Evolutionary conservation across 306 rosid genomes (phyloP), one percentile per base, ranked within the genome.

Genomic region (Lathyrus aphaca): DNA sequence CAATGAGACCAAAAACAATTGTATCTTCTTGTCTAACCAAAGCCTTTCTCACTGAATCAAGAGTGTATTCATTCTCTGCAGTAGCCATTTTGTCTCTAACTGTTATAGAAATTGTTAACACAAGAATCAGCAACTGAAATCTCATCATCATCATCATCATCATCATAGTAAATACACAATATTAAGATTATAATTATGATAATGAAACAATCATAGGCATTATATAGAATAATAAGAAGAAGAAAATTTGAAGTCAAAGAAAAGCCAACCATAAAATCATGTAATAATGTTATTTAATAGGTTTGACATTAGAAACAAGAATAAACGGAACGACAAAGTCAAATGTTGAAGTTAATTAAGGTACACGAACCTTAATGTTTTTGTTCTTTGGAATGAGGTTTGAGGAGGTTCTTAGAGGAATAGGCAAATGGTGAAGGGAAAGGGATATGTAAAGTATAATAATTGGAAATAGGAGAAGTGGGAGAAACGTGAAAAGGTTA

Each of bases 1-100:
- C 87, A 11, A 95, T 83, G 64, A 95, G 83, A 72, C 81, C 76
- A 70, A 75, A 91, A 27, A 95, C 23, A 15, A 95, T 91, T 9
- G 87, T 82, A 69, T 95, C 96, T 76, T 95, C 99, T 84, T 89
- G 91, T 65, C 85, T 84, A 38, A 82, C 35, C 89, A 95, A 64
- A 58, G 78, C 74, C 29, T 89, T 81, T 61, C 99, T 87, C 37
- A 95, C 79, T 0, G 85, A 71, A 5, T 81, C 86, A 0, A 95
- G 86, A 13, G 91, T 86, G 77, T 82, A 75, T 2, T 21, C 59
- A 45, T 78, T 74, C 29, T 66, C 81, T 5, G 76, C 79, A 32
- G 63, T 73, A 0, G 83, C 79, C 92, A 79, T 84, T 39, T 57
- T 82, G 62, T 18, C 27, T 39, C 40, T 35, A 6, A 29, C 12